Base-by-base conservation (phyloP, 768 basidiomycete species). In the Russula virescens region DNA sequence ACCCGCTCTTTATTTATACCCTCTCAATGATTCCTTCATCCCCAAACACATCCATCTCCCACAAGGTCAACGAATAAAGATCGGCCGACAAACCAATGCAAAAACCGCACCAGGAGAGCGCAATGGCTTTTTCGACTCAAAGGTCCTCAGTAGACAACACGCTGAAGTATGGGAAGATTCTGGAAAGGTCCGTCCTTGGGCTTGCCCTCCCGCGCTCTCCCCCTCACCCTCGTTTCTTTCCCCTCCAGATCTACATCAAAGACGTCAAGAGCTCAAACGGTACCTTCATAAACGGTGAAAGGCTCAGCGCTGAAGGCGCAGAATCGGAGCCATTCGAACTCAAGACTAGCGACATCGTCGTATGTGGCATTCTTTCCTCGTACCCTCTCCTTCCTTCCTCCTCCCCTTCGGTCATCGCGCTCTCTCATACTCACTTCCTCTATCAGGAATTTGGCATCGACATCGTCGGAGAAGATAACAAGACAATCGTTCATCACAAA, bases 261-360 rank as follows among this genome's bases (percentile, higher is more conserved):
- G 97, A 98, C 74, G 94, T 98, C 72, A 96, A 96, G 78, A 93
- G 90, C 67, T 94, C 92, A 1, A 99, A 99, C 67, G 97, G 97
- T 1, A 99, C 97, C 7, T 99, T 98, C 73, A 94, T 99, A 73
- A 98, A 99, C 69, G 88, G 92, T 60, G 94, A 98, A 67, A 82
- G 97, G 45, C 85, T 98, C 52, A 92, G 89, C 66, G 81, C 81
- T 4, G 96, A 99, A 73, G 88, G 91, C 40, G 80, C 89, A 62
- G 95, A 98, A 76, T 92, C 89, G 0, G 91, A 95, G 23, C 92
- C 94, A 0, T 94, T 85, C 67, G 93, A 97, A 75, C 85, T 99
- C 45, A 94, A 98, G 76, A 88, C 85, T 52, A 95, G 96, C 71
- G 95, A 98, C 72, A 88, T 94, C 65, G 94, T 99, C 70, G 95